A percentile compares a stretch with the other conserved stretches of the same genome.
These are phyloP conservation scores for Collybiopsis confluens DNA, from an alignment of 768 basidiomycete genomes.

Conservation along the genomic window DNA sequence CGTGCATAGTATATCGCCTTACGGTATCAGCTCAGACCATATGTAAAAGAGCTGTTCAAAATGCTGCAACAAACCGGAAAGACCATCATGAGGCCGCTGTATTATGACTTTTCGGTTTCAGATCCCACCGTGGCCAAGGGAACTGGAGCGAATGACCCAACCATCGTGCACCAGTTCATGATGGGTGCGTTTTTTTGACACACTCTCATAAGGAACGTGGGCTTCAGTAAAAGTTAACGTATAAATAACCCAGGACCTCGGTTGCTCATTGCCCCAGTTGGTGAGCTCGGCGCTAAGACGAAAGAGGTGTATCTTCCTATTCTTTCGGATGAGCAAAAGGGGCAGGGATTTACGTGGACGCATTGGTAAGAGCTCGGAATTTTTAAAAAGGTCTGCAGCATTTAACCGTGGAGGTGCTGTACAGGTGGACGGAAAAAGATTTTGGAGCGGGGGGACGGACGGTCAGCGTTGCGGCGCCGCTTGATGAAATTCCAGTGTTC, in stretches of 20 bases:
- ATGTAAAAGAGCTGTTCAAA: conserved; percentile 26
- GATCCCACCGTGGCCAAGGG: conserved; percentile 23
- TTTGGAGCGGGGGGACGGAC: conserved; percentile 23
- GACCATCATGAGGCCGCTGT: conserved; percentile 29
- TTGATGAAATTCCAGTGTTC: conserved; percentile 31
- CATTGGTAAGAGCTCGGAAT: conserved; percentile 20
- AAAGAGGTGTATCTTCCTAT: conserved; percentile 22
- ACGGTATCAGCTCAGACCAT: conserved; percentile 31
- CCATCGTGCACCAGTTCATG: conserved; percentile 29
- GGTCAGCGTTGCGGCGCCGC: conserved; percentile 24
- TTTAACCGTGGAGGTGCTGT: not conserved
- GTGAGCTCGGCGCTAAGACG: conserved; percentile 20
- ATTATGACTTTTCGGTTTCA: conserved; percentile 27
- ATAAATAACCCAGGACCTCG: conserved; percentile 24
- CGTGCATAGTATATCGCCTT: conserved; percentile 26
- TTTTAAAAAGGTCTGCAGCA: too few relatives aligned
- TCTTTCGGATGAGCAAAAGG: not conserved
- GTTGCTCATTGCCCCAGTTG: conserved; percentile 29
- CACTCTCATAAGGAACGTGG: too few relatives aligned
- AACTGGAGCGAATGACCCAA: conserved; percentile 23
- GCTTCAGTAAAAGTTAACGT: too few relatives aligned
- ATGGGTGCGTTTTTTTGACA: conserved; percentile 21
- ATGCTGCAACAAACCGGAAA: conserved; percentile 26
- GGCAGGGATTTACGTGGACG: conserved; percentile 6
- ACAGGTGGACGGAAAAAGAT: conserved; percentile 29